These are phyloP conservation scores for Colletotrichum eleusines DNA, from an alignment of 2,329 filamentous ascomycete species.

Conservation along the genomic window DNA sequence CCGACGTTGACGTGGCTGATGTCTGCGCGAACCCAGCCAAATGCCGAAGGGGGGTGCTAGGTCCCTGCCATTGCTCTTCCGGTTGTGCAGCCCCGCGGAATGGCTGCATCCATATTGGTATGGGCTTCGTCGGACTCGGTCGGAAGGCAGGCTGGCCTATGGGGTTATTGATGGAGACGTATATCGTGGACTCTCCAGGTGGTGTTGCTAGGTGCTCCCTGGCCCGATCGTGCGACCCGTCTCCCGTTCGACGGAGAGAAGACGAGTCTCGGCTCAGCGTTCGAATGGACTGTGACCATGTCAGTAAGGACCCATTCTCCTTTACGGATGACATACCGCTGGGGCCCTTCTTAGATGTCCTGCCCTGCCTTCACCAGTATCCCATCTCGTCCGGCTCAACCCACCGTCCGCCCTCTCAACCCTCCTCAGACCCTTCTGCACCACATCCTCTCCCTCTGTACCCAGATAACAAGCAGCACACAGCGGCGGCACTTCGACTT, in stretches of 20 bases:
- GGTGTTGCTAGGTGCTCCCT: slow-evolving; percentile 25
- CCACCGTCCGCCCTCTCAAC: slow-evolving; percentile 61
- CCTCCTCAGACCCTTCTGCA: slow-evolving; percentile 58
- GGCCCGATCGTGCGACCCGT: slow-evolving; percentile 16
- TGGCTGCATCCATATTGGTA: slow-evolving; percentile 61
- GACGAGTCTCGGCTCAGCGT: slow-evolving; percentile 23
- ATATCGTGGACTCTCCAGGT: slow-evolving; percentile 53
- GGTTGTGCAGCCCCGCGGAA: slow-evolving; percentile 34
- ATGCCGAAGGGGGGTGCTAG: no score
- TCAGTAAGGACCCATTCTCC: neutral
- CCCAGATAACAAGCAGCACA: slow-evolving; percentile 61
- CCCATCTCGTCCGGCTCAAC: slow-evolving; percentile 59
- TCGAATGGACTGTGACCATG: slow-evolving; percentile 12
- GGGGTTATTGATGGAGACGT: slow-evolving; percentile 64
- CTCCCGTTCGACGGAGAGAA: slow-evolving; percentile 7
- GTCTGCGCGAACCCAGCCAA: neutral
- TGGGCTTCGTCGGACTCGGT: slow-evolving; percentile 63
- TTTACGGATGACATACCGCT: slow-evolving; percentile 19
- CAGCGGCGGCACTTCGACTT: slow-evolving; percentile 62
- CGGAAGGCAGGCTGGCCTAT: slow-evolving; percentile 60
- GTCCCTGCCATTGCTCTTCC: slow-evolving; percentile 38
- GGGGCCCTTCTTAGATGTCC: slow-evolving; percentile 36
- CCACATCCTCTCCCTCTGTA: slow-evolving; percentile 53
- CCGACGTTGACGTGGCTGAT: slow-evolving; percentile 16
- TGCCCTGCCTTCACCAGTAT: slow-evolving; percentile 47